These are phyloP conservation scores for Silene vulgaris DNA, from an alignment of 179 eudicot genomes.

Conservation along the genomic window DNA sequence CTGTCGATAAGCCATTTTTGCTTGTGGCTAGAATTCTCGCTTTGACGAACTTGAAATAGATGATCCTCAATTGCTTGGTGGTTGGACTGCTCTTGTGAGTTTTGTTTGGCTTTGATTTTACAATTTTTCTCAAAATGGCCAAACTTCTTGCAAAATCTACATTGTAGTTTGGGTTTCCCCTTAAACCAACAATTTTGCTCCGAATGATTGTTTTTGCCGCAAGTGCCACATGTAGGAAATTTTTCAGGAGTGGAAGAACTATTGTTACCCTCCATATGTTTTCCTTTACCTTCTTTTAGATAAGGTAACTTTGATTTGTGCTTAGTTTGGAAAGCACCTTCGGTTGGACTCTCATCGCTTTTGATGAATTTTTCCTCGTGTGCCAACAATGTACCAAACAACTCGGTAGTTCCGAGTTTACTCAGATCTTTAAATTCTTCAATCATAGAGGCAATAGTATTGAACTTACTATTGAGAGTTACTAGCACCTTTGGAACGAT, in stretches of 20 bases:
- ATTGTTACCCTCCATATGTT: background rate
- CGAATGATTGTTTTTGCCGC: background rate
- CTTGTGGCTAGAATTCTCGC: background rate
- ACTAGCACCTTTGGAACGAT: background rate
- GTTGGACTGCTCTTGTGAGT: background rate
- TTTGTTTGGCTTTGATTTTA: background rate
- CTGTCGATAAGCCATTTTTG: background rate
- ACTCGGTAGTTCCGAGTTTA: background rate
- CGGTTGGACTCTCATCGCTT: background rate
- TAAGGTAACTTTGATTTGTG: background rate
- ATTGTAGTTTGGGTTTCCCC: constrained; percentile 10
- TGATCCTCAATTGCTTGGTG: background rate
- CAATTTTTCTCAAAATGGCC: too few species aligned
- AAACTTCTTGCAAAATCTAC: constrained; percentile 9
- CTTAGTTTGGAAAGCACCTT: background rate
- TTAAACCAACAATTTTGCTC: constrained; percentile 2
- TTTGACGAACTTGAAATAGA: background rate
- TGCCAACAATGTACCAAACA: background rate
- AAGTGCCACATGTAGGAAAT: background rate
- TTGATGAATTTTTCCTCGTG: background rate
- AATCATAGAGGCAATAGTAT: background rate
- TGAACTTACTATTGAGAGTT: background rate
- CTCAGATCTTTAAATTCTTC: background rate
- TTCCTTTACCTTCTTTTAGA: background rate
- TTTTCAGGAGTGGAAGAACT: background rate